A percentile compares a stretch with the other conserved stretches of the same genome.
These are phyloP conservation scores for Plasmodium gallinaceum DNA, from an alignment of 169 alveolate genomes.

Conservation along the genomic window DNA sequence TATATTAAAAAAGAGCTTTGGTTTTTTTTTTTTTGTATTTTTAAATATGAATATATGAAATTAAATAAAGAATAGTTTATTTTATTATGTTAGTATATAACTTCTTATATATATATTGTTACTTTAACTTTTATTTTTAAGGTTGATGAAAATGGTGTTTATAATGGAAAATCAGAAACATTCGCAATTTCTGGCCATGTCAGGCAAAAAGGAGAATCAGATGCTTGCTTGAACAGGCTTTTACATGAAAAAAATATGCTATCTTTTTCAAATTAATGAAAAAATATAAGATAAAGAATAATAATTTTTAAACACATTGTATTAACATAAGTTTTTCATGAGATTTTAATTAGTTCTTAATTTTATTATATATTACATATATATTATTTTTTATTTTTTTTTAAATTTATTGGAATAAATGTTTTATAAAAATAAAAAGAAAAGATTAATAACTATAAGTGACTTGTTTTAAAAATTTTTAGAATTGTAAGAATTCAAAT, in stretches of 20 bases:
- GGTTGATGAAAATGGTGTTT: constrained; percentile 92
- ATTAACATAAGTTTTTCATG: too few species aligned
- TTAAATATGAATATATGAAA: background rate
- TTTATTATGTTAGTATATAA: too few species aligned
- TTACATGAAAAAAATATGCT: constrained; percentile 91
- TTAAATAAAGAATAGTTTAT: background rate
- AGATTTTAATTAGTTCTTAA: too few species aligned
- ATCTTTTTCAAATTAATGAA: constrained; percentile 84
- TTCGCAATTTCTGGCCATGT: constrained; percentile 93
- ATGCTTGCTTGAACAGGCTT: constrained; percentile 94
- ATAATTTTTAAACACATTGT: too few species aligned
- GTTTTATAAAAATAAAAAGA: too few species aligned
- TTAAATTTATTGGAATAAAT: too few species aligned
- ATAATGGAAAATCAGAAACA: constrained; percentile 89
- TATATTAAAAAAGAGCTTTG: background rate
- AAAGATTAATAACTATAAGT: too few species aligned
- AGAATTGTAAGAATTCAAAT: too few species aligned
- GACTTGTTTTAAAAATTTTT: too few species aligned
- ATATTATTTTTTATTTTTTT: too few species aligned
- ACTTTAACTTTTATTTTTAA: background rate
- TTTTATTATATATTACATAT: too few species aligned
- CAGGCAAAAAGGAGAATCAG: constrained; percentile 94
- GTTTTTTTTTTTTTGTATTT: background rate
- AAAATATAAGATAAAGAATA: background rate
- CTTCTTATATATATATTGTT: too few species aligned